These are phyloP conservation scores for Leccinum uliginosum DNA, from an alignment of 768 basidiomycete species.

Conservation along the genomic window DNA sequence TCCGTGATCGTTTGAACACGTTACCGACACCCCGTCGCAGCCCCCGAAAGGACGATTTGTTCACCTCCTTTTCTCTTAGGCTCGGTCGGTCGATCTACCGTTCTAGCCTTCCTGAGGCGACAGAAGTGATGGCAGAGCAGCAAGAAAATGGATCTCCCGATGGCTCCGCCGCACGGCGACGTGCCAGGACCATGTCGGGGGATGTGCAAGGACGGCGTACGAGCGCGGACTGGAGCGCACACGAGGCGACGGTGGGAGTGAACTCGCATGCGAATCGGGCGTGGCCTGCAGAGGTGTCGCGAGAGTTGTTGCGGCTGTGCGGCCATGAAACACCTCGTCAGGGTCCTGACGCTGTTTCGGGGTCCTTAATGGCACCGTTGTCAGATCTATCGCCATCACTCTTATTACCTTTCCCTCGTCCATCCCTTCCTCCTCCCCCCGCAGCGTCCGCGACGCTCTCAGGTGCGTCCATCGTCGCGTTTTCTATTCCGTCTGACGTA, in stretches of 20 bases:
- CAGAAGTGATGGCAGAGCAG: conserved; percentile 15
- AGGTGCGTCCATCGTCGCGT: conserved; percentile 12
- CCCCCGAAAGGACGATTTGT: conserved; percentile 17
- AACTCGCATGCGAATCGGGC: conserved; percentile 31
- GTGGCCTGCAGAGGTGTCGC: conserved; percentile 59
- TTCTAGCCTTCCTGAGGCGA: conserved; percentile 26
- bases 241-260: conserved; percentile 39
- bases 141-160: conserved; percentile 2
- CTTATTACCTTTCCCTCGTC: conserved; percentile 30
- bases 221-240: conserved; percentile 57
- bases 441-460: conserved; percentile 25
- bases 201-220: conserved; percentile 39
- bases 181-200: conserved; percentile 31
- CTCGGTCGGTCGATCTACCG: conserved; percentile 27
- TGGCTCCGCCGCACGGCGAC: conserved; percentile 8
- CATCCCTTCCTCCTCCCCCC: conserved; percentile 17
- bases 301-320: conserved; percentile 50
- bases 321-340: conserved; percentile 21
- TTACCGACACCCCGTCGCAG: conserved; percentile 13
- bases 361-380: conserved; percentile 18
- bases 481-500: neutral
- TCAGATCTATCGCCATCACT: conserved; percentile 16
- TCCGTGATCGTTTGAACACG: conserved; percentile 24
- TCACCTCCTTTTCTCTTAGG: conserved; percentile 22
- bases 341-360: conserved; percentile 15